A percentile compares a stretch with the other conserved stretches of the same genome.
Conservation (phyloP, 75 land plant genomes). For the Larix kaempferi region DNA sequence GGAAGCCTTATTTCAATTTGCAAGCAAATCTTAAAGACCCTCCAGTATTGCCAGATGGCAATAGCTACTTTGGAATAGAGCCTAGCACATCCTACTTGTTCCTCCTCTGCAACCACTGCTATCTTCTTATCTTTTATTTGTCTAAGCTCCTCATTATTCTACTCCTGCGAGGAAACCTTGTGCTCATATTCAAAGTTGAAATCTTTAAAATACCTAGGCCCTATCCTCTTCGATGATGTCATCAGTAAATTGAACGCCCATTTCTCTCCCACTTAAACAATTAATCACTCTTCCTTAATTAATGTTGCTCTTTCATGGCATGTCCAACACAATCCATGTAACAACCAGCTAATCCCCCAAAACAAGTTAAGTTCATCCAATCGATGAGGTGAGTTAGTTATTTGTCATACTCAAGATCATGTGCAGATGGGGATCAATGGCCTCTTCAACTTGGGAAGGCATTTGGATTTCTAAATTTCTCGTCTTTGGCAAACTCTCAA, state of each 20-base stretch:
- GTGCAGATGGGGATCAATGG: neutral
- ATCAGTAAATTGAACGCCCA: neutral
- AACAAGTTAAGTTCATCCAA: neutral
- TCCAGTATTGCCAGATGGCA: too few species aligned
- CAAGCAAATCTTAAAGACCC: too few species aligned
- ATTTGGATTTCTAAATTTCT: neutral
- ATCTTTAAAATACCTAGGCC: neutral
- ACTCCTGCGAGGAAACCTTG: neutral
- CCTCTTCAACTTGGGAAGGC: neutral
- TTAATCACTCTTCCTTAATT: neutral
- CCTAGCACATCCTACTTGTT: too few species aligned
- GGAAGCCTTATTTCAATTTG: too few species aligned
- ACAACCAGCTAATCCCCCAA: neutral
- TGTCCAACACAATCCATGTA: neutral
- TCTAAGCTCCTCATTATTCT: neutral
- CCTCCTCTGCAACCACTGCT: neutral
- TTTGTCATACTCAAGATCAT: neutral
- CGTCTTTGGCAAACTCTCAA: neutral
- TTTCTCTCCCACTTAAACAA: neutral
- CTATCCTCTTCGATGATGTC: neutral
- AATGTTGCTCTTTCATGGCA: neutral
- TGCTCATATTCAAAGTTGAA: neutral
- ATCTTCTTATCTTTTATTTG: neutral
- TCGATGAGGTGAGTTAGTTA: neutral
- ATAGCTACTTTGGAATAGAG: too few species aligned